Base-by-base conservation (phyloP, 2,329 filamentous ascomycete genomes). In the Diaporthe caulivora region DNA sequence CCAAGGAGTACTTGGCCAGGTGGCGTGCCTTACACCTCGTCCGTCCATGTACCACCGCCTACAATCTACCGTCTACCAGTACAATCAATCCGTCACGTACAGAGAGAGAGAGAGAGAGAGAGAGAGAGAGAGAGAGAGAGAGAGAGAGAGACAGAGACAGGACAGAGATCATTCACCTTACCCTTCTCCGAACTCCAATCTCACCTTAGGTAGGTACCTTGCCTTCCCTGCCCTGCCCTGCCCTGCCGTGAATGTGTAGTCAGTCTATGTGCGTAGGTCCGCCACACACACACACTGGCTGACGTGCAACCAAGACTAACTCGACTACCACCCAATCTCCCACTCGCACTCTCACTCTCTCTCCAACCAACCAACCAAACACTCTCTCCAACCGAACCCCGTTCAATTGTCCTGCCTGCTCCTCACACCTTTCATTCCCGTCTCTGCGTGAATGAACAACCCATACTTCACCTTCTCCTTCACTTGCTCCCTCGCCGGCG, bases 151-250 rank as follows among this genome's bases (percentile, higher is more conserved):
- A n/a, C n/a, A n/a, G n/a, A n/a, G n/a, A n/a, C n/a, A n/a, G n/a
- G n/a, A n/a, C n/a, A n/a, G n/a, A n/a, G n/a, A n/a, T 49, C 58
- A n/a, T 67, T 53, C 62, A 67, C 47, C 62, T 67, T 67, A 53
- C 44, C 62, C 62, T 67, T 53, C 62, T 53, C 62, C 62, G n/a
- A 24, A n/a, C 13, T 67, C 62, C 62, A 67, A 53, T 67, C 62
- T 67, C 62, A 67, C 62, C 44, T 21, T 40, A 10, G 37, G 37
- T 40, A 40, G 7, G 7, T 40, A 9, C 37, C 37, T 29, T 31
- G 53, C 26, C 49, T 53, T 26, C 49, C 49, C 26, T 62, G 40
- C 40, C 37, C 10, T 49, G 42, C 58, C 58, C 10, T 49, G 21
- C 60, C 44, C 6, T 62, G 58, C 15, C 31, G 17, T 44, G 55